Base-by-base conservation (phyloP, 2,329 filamentous ascomycete genomes). In the Aspergillus pseudotamarii region DNA sequence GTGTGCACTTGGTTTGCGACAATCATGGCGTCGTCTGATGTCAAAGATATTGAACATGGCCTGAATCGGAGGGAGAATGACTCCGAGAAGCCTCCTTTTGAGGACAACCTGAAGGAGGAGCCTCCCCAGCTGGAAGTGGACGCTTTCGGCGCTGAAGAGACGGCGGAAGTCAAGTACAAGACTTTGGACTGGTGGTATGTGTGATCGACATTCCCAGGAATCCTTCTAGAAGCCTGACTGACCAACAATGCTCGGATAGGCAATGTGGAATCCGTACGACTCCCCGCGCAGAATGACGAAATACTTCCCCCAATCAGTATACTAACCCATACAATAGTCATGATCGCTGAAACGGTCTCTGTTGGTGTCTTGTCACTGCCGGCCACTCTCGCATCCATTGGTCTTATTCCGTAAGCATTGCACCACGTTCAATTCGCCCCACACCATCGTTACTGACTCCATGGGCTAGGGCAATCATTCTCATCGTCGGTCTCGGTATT, bases 291-390 rank as follows among this genome's bases (percentile, higher is more conserved):
- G 21, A 26, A 48, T 38, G 10, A 19, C 34, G 11, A 26, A 19
- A n/a, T 19, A n/a, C 36, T 4, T 9, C n/a, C 34, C 14, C 21
- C 1, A 16, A 32, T n/a, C 1, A 11, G 11, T 32, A 4, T 51
- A 23, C 58, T 41, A 56, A 60, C 32, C 21, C 6, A 3, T 12
- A 16, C 16, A 21, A 51, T 50, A 74, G 78, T 86, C 61, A 85
- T 86, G 81, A 80, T 86, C 34, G 84, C 84, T 4, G 85, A 86
- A 69, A 85, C 83, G 16, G 82, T 86, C 36, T 85, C 83, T 12
- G 77, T 87, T 1, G 85, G 85, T 19, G 83, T 86, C 16, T 78
- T 87, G 10, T 83, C 83, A 1, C 75, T 88, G 4, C 85, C 85
- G 0, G 77, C 81, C 38, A 82, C 82, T 4, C 77, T 86, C 26